Conservation (phyloP, 2,329 filamentous ascomycete genomes). For the Ophiostoma sp. region DNA sequence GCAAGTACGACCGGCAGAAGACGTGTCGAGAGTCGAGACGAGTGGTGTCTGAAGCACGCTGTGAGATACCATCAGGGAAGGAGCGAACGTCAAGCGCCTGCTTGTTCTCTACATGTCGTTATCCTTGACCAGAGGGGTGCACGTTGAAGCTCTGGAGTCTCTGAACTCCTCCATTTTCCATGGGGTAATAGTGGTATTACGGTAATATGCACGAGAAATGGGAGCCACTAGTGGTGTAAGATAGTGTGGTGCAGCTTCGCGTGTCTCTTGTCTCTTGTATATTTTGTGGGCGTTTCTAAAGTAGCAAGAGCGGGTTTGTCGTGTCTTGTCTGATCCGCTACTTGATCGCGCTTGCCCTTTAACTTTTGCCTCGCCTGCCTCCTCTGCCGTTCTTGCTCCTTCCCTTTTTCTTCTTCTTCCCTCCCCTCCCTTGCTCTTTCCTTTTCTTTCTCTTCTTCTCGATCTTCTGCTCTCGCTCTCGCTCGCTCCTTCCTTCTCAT, state of each 20-base stretch:
- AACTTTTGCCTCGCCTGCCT: conserved; percentile 14
- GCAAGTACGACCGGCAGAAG: neutral
- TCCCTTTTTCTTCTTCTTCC: conserved; percentile 6
- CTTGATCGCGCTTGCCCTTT: conserved; percentile 16
- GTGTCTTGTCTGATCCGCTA: conserved; percentile 24
- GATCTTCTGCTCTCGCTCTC: neutral
- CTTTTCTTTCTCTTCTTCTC: conserved; percentile 7
- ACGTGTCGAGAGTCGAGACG: conserved; percentile 14
- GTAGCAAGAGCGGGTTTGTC: conserved; percentile 20
- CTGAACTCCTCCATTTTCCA: neutral
- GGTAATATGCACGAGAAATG: conserved; percentile 24
- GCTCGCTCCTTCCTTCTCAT: conserved; percentile 13
- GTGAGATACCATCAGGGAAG: neutral
- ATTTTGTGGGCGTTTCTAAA: conserved; percentile 23
- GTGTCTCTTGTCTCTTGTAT: conserved; percentile 25
- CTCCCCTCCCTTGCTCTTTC: conserved; percentile 7
- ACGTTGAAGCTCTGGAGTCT: neutral
- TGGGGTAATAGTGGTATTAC: conserved; percentile 2
- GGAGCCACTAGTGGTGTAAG: conserved; percentile 13
- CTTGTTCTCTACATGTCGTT: neutral
- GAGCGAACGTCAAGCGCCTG: conserved; percentile 2
- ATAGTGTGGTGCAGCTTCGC: conserved; percentile 20
- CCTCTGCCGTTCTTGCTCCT: neutral
- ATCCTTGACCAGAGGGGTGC: neutral
- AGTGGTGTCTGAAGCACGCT: neutral